Percentiles rank a stretch among this genome's conserved stretches.
phyloP scores from a whole-genome alignment of 2,329 filamentous ascomycete species.

The Talaromyces sp. region DNA sequence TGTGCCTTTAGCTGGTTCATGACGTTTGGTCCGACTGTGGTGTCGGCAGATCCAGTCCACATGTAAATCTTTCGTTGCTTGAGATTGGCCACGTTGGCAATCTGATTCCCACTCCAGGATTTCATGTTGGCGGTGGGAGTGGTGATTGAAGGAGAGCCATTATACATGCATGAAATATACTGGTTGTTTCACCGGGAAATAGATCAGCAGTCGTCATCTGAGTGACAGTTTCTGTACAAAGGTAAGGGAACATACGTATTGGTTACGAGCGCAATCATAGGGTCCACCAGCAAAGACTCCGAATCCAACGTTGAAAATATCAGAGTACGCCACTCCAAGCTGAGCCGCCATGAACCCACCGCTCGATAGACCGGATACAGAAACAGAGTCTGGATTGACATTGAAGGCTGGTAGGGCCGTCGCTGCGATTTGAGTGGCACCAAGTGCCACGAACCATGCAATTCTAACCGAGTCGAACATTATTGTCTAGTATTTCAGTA shows the following conservation, averaged over 20 bases:
- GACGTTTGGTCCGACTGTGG: constrained; percentile 22
- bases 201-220: neutral
- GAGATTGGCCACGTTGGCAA: constrained; percentile 19
- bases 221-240: neutral
- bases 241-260: neutral
- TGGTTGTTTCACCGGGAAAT: neutral
- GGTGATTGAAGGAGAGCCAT: constrained; percentile 22
- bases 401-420: constrained; percentile 21
- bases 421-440: neutral
- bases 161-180: constrained; percentile 25
- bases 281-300: constrained; percentile 25
- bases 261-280: constrained; percentile 23
- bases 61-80: constrained; percentile 22
- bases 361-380: constrained; percentile 24
- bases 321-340: constrained; percentile 24
- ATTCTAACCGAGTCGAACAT: neutral
- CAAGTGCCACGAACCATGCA: neutral
- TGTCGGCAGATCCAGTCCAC: constrained; percentile 21
- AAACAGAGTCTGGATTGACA: constrained; percentile 20
- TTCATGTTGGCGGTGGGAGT: constrained; percentile 23
- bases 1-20: constrained; percentile 22
- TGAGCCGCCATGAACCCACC: constrained; percentile 24
- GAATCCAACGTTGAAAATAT: constrained; percentile 22
- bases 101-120: constrained; percentile 23
- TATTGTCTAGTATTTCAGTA: neutral